Evolutionary conservation across 129 eudicot genomes (phyloP).

Genomic region (Escallonia rubra): DNA sequence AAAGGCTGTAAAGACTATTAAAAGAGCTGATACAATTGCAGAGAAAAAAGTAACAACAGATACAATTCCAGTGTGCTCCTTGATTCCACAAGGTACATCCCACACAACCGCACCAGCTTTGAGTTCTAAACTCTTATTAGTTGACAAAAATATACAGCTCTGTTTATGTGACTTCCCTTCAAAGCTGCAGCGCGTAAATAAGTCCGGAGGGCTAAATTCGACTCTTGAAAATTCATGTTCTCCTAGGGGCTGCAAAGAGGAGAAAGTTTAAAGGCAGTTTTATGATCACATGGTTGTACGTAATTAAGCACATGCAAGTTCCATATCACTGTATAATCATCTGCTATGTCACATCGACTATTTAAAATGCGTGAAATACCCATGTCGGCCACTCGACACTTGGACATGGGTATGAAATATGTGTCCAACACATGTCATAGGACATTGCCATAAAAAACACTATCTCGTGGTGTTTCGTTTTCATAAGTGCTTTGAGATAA

Average conservation of each 20-base stretch:
- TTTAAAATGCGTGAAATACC: too few species aligned
- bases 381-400: too few species aligned
- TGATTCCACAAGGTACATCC: slow-evolving; percentile 78
- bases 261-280: not conserved
- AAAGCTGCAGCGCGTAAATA: slow-evolving; percentile 42
- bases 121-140: slow-evolving; percentile 8
- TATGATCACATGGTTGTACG: too few species aligned
- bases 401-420: too few species aligned
- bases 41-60: slow-evolving; percentile 65
- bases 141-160: slow-evolving; percentile 36
- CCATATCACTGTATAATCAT: too few species aligned
- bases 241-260: slow-evolving; percentile 62
- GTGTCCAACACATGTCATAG: too few species aligned
- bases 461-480: too few species aligned
- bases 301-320: too few species aligned
- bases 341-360: too few species aligned
- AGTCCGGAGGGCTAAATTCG: slow-evolving; percentile 58
- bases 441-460: too few species aligned
- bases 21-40: slow-evolving; percentile 57
- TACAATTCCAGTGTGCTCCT: slow-evolving; percentile 55
- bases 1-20: slow-evolving; percentile 49
- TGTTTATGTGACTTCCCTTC: slow-evolving; percentile 19
- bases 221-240: slow-evolving; percentile 48
- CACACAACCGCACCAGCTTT: slow-evolving; percentile 28
- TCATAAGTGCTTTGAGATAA: too few species aligned